Evolutionary conservation across 257 asterid genomes (phyloP).

Genomic region (Solanum piurae): DNA sequence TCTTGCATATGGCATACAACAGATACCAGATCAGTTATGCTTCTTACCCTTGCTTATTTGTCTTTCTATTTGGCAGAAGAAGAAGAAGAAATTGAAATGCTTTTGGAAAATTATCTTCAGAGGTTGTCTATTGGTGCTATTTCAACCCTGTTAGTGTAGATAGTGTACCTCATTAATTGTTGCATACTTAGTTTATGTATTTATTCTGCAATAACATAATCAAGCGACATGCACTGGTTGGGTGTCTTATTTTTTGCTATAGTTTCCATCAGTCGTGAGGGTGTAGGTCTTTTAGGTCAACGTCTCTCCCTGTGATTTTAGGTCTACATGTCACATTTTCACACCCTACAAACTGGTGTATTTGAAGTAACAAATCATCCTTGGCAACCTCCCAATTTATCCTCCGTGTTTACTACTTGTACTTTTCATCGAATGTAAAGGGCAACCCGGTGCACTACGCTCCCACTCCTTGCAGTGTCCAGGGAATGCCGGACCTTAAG

Average conservation of each 20-base stretch:
- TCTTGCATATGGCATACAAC: not conserved
- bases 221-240: not conserved
- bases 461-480: not conserved
- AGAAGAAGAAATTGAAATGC: slow-evolving; percentile 99
- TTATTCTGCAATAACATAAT: not conserved
- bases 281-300: not conserved
- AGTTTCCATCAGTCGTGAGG: not conserved
- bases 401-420: not conserved
- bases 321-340: not conserved
- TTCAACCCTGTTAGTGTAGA: not conserved
- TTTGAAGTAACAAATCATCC: not conserved
- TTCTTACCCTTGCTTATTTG: slow-evolving; percentile 5
- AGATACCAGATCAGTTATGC: not conserved
- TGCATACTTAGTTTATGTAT: not conserved
- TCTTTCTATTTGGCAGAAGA: slow-evolving; percentile 54
- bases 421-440: not conserved
- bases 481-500: not conserved
- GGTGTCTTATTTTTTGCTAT: not conserved
- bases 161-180: not conserved
- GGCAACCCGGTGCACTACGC: not conserved
- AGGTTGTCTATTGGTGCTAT: slow-evolving; percentile 34
- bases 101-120: slow-evolving; percentile 91
- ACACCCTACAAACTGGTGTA: not conserved
- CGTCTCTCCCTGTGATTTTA: not conserved
- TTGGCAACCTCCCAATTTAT: not conserved